phyloP scores from a whole-genome alignment of 75 land plant genomes.

The Pinus taeda region DNA sequence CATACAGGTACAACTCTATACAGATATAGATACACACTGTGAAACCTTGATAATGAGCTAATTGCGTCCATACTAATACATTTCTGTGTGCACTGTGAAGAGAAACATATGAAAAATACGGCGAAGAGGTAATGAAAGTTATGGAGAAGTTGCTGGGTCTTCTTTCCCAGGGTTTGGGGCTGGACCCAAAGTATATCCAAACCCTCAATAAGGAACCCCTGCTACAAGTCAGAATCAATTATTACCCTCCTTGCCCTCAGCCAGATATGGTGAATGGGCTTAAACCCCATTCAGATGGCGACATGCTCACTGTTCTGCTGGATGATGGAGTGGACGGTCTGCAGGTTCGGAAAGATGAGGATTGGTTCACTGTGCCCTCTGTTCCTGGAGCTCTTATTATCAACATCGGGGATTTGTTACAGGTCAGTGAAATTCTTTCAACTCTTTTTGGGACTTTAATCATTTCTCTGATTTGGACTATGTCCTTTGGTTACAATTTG shows the following conservation, averaged over 20 bases:
- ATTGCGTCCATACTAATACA: not conserved
- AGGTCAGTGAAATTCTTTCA: constrained; percentile 9
- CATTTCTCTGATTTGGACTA: not conserved
- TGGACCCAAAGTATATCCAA: not conserved
- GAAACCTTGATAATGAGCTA: not conserved
- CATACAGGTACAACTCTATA: too few relatives aligned
- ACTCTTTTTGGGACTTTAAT: not conserved
- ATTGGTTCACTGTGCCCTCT: constrained; percentile 30
- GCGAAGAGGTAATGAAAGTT: not conserved
- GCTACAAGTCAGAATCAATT: not conserved
- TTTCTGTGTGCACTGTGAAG: not conserved
- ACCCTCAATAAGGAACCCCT: not conserved
- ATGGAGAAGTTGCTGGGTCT: not conserved
- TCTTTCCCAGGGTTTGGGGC: constrained; percentile 2
- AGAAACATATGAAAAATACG: constrained; percentile 1
- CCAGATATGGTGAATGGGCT: constrained; percentile 39
- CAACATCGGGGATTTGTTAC: constrained; percentile 29
- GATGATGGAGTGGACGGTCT: constrained; percentile 54
- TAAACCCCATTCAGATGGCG: constrained; percentile 44
- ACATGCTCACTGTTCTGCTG: constrained; percentile 39
- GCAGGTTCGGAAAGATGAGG: constrained; percentile 31
- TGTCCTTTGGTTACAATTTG: too few relatives aligned
- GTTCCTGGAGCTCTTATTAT: constrained; percentile 17
- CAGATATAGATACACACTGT: too few relatives aligned
- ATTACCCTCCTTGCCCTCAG: constrained; percentile 59